Percentiles rank a stretch among this genome's conserved stretches.
Evolutionary conservation across 1,139 yeast genomes (phyloP).

Genomic region (Suzukiozyma palmioleophila): DNA sequence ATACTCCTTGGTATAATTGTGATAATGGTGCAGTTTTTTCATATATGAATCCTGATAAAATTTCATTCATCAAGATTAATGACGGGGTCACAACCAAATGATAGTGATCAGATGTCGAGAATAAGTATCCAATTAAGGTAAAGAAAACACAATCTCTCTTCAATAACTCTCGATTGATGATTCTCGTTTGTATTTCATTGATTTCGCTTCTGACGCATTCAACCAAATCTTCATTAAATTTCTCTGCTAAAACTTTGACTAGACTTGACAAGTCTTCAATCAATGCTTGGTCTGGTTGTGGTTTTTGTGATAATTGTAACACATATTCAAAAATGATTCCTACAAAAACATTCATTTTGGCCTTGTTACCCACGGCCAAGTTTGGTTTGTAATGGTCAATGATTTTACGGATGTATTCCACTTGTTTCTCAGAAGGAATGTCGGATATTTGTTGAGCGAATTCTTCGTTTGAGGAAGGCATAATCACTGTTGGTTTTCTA

Average conservation of each 20-base stretch:
- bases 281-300: slow-evolving; percentile 19
- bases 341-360: slow-evolving; percentile 61
- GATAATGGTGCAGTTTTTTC: slow-evolving; percentile 43
- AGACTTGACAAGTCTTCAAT: slow-evolving; percentile 45
- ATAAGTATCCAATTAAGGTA: slow-evolving; percentile 66
- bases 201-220: slow-evolving; percentile 33
- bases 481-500: slow-evolving; percentile 17
- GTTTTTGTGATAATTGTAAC: slow-evolving; percentile 36
- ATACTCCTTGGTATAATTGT: slow-evolving; percentile 46
- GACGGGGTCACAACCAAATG: slow-evolving; percentile 90
- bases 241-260: slow-evolving; percentile 59
- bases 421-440: slow-evolving; percentile 39
- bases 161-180: slow-evolving; percentile 25
- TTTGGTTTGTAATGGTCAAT: slow-evolving; percentile 68
- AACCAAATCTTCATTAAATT: slow-evolving; percentile 61
- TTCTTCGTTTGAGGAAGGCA: slow-evolving; percentile 63
- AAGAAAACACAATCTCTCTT: slow-evolving; percentile 63
- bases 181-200: slow-evolving; percentile 45
- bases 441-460: slow-evolving; percentile 26
- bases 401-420: slow-evolving; percentile 49
- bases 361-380: slow-evolving; percentile 78
- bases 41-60: slow-evolving; percentile 34
- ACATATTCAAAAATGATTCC: slow-evolving; percentile 63
- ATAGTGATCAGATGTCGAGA: slow-evolving; percentile 93
- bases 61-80: slow-evolving; percentile 66